These are phyloP conservation scores for Firmiana major DNA, from an alignment of 345 rosid genomes.

Conservation along the genomic window DNA sequence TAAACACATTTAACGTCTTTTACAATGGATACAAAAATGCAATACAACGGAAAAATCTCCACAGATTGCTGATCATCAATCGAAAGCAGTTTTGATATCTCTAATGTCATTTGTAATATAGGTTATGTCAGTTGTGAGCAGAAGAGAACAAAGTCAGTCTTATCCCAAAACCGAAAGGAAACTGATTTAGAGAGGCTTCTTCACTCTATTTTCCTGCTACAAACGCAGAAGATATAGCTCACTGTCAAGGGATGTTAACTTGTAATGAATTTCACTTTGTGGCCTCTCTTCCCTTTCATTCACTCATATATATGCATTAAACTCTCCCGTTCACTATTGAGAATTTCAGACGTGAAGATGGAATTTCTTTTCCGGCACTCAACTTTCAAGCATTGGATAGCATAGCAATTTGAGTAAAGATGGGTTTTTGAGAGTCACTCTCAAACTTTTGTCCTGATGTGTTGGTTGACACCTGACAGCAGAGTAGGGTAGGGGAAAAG, in stretches of 20 bases:
- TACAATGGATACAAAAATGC: too few species aligned
- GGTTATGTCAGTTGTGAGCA: not conserved
- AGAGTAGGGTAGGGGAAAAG: not conserved
- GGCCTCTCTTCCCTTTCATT: not conserved
- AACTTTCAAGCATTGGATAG: not conserved
- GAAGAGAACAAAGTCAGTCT: not conserved
- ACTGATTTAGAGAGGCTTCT: not conserved
- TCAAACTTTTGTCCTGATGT: not conserved
- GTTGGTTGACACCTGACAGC: not conserved
- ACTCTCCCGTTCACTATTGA: not conserved
- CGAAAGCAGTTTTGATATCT: not conserved
- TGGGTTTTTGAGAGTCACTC: not conserved
- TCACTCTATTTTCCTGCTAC: not conserved
- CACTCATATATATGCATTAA: not conserved
- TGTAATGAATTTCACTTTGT: not conserved
- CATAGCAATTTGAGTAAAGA: not conserved
- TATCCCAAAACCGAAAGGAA: not conserved
- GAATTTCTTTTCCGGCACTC: not conserved
- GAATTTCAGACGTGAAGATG: not conserved
- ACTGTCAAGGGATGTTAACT: conserved; percentile 4
- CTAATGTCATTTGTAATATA: not conserved
- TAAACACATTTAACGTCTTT: too few species aligned
- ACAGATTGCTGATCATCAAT: not conserved
- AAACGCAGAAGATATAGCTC: not conserved
- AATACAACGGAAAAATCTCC: not conserved